These are phyloP conservation scores for Naematelia encephala DNA, from an alignment of 768 basidiomycete species.

Conservation along the genomic window DNA sequence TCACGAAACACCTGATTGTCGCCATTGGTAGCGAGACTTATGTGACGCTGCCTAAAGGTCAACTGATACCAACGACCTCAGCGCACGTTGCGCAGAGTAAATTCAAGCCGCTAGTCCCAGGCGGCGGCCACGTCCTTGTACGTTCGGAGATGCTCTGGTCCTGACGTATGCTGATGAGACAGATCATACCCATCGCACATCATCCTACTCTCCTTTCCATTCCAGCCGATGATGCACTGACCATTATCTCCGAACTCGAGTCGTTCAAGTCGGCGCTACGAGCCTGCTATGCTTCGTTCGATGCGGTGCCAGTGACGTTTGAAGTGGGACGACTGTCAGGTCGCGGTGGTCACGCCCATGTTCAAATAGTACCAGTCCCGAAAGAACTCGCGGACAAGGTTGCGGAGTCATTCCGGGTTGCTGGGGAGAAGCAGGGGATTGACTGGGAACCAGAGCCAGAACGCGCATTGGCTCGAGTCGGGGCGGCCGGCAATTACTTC, in stretches of 20 bases:
- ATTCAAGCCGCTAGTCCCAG: slow-evolving; percentile 63
- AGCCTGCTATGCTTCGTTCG: slow-evolving; percentile 67
- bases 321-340: slow-evolving; percentile 79
- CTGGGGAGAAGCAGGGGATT: slow-evolving; percentile 65
- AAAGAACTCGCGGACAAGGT: slow-evolving; percentile 61
- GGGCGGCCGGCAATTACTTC: slow-evolving; percentile 71
- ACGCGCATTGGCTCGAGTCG: slow-evolving; percentile 56
- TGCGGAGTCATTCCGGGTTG: slow-evolving; percentile 67
- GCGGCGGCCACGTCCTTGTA: slow-evolving; percentile 92
- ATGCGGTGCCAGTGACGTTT: slow-evolving; percentile 69
- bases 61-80: slow-evolving; percentile 69
- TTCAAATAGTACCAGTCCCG: slow-evolving; percentile 61
- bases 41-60: slow-evolving; percentile 92
- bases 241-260: slow-evolving; percentile 77
- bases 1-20: slow-evolving; percentile 94
- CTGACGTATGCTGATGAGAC: not conserved
- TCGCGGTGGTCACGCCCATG: slow-evolving; percentile 90
- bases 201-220: slow-evolving; percentile 82
- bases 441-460: slow-evolving; percentile 73
- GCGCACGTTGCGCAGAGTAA: slow-evolving; percentile 49
- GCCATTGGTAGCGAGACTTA: slow-evolving; percentile 92
- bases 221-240: slow-evolving; percentile 68
- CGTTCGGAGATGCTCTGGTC: slow-evolving; percentile 51
- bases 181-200: slow-evolving; percentile 66
- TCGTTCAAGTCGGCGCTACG: slow-evolving; percentile 74